Evolutionary conservation across 441 rosid genomes (phyloP), one percentile per base, ranked within the genome.

Genomic region (Euphorbia celastroides): DNA sequence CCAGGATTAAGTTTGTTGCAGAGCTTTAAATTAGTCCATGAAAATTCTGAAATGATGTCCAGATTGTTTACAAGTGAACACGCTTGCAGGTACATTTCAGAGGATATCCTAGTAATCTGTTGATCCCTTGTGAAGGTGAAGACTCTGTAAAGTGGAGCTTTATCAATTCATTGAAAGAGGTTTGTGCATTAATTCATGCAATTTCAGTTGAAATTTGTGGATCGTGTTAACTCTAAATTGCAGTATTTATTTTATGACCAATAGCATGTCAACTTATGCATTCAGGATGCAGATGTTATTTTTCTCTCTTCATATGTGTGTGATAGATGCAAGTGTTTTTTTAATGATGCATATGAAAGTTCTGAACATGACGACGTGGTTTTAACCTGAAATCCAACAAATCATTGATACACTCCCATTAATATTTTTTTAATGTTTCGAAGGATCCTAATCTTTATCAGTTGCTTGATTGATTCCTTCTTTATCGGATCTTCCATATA

Each of bases 81-180:
- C 60, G 44, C 67, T 55, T 80, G 69, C 82, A 94, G 99, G 83
- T 94, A 30, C 99, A 94, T 76, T 89, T 92, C 71, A 82, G 99
- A 78, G 97, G 98, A 63, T 94, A 92, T 81, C 99, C 97, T 0
- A 83, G 68, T 76, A 85, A 80, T 72, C 52, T 89, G 27, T 79
- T 92, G 80, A 78, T 79, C 54, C 98, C 99, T 19, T 92, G 93
- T 69, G 97, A 92, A 80, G 97, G 94, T 67, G 97, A 92, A 83
- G 99, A 92, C 71, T 77, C 91, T 67, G 90, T 86, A 4, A 94
- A 92, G 65, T 92, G 97, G 99, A 89, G 83, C 88, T 94, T 86
- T 67, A 88, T 94, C 76, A 92, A 88, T 75, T 88, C 97, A 67
- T 75, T 94, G 61, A 89, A 92, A 82, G 98, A 94, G 96, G 99